phyloP scores from a whole-genome alignment of 176 grass and related monocot species.

The Oryza coarctata region DNA sequence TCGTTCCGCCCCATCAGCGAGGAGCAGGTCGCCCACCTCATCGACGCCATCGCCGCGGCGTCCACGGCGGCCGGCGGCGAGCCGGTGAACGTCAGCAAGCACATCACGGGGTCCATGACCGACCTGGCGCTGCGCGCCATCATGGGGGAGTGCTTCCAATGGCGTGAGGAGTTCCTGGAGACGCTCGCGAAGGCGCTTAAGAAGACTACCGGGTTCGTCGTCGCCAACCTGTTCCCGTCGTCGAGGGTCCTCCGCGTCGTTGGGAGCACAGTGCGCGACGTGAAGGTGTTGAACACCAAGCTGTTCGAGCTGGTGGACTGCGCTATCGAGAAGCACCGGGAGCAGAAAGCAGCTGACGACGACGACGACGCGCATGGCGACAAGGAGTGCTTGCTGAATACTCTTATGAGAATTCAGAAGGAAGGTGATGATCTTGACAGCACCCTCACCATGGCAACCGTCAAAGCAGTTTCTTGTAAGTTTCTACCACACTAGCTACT shows the following conservation, averaged over 20 bases:
- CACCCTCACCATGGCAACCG: neutral
- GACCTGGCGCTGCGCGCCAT: neutral
- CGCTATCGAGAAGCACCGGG: neutral
- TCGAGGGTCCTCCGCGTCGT: conserved; percentile 2
- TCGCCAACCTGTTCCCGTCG: conserved; percentile 38
- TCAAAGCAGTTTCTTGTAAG: conserved; percentile 35
- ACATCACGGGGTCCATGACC: neutral
- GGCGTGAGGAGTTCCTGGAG: neutral
- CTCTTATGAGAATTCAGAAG: conserved; percentile 24
- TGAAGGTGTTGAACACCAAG: neutral
- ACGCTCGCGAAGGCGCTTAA: neutral
- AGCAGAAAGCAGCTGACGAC: neutral
- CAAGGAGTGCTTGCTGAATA: conserved; percentile 16
- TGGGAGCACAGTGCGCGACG: neutral
- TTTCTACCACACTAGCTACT: neutral
- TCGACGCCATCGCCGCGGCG: neutral
- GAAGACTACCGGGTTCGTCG: neutral
- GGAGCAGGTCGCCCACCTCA: conserved; percentile 26
- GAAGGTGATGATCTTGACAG: neutral
- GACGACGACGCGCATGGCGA: neutral
- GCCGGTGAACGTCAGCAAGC: conserved; percentile 11
- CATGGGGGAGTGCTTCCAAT: conserved; percentile 11
- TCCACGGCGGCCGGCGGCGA: neutral
- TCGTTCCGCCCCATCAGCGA: conserved; percentile 29
- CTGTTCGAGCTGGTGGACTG: neutral